Base-by-base conservation (phyloP, 2,329 filamentous ascomycete species). In the Ophiostoma angusticollis region DNA sequence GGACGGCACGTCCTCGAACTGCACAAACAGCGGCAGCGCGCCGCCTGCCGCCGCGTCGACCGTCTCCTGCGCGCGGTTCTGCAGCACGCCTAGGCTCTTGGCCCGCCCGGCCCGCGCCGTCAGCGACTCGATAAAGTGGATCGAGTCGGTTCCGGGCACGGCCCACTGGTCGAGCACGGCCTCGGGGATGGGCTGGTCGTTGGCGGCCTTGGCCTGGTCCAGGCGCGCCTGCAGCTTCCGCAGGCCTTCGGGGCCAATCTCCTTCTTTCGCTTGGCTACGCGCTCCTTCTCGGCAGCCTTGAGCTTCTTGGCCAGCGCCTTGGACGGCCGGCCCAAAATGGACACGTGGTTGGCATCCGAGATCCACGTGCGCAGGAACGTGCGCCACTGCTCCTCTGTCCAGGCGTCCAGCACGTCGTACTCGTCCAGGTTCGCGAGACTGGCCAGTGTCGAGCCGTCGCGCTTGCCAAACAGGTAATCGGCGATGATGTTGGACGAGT, bases 1-100 rank as follows among this genome's bases (percentile, higher is more conserved):
- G 43, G 84, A 93, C 2, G 81, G 80, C 12, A 96, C 86, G 52
- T 94, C 80, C 59, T 98, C 91, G 48, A 93, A 98, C 59, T 98
- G 89, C n/a, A 98, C 70, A 59, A 95, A 98, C 3, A 96, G 64
- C n/a, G 78, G 56, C 6, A 63, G 65, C 14, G 63, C 48, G 27
- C 31, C 43, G 1, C 43, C 21, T 4, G 71, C 67, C 29, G 84
- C 74, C 12, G 68, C 64, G 54, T 96, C 84, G 35, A 98, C 74
- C 35, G 79, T 60, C 44, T 75, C 68, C 57, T 98, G 91, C 5
- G 84, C 74, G 4, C 70, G 57, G 48, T 84, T 89, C 22, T 77
- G 61, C 0, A 71, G 66, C 18, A 68, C 61, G 1, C 86, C 87
- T 35, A 86, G 63, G 45, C 74, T 69, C 50, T 78, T 72, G 12